Evolutionary conservation across 2,329 filamentous ascomycete genomes (phyloP).

Genomic region (Alternaria sp.): DNA sequence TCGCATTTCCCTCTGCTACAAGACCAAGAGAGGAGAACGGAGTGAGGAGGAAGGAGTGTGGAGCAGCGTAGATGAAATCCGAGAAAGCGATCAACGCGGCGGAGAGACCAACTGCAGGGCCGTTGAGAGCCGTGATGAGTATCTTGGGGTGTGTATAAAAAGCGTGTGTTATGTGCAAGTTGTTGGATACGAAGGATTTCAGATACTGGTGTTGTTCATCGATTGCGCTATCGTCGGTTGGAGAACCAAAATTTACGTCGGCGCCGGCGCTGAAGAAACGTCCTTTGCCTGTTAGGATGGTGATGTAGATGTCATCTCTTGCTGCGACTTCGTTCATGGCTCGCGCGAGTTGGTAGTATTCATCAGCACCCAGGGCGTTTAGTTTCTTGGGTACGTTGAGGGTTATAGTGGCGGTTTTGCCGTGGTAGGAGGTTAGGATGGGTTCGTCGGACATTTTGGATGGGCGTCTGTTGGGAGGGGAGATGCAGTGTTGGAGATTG

Average conservation of each 20-base stretch:
- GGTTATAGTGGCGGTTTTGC: constrained; percentile 81
- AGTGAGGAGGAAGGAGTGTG: constrained; percentile 84
- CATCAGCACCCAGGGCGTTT: constrained; percentile 75
- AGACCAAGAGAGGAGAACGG: constrained; percentile 91
- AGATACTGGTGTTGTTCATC: constrained; percentile 68
- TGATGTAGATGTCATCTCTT: constrained; percentile 82
- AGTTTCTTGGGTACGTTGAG: constrained; percentile 87
- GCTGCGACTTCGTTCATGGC: constrained; percentile 79
- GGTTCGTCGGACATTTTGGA: constrained; percentile 53
- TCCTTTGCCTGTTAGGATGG: constrained; percentile 82
- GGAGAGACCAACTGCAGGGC: constrained; percentile 85
- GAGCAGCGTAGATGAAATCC: constrained; percentile 89
- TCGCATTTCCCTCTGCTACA: constrained; percentile 86
- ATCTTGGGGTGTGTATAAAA: constrained; percentile 96
- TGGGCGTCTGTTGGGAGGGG: background rate
- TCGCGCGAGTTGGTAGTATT: constrained; percentile 80
- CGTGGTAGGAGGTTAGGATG: constrained; percentile 69
- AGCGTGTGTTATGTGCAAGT: constrained; percentile 86
- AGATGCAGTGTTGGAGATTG: background rate
- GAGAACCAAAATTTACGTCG: constrained; percentile 70
- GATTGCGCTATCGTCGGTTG: constrained; percentile 46
- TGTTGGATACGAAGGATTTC: constrained; percentile 78
- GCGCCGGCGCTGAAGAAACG: constrained; percentile 90
- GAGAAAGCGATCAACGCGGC: constrained; percentile 83
- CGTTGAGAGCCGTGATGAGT: constrained; percentile 89